Evolutionary conservation across 148 eudicot genomes (phyloP).

Genomic region (Persicaria tinctoria): DNA sequence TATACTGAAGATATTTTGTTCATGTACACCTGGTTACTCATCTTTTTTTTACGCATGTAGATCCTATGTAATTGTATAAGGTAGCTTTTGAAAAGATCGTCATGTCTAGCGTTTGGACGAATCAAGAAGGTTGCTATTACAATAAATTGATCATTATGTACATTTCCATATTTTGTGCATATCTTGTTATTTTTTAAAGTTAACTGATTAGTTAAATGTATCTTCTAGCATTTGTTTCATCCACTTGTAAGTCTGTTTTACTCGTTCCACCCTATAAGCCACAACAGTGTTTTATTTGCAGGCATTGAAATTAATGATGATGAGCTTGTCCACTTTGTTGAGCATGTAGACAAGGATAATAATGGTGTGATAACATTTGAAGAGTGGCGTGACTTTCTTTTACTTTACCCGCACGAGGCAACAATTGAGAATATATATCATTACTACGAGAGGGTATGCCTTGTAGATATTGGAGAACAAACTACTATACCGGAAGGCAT

Average conservation of each 20-base stretch:
- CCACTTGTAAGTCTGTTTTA: constrained; percentile 1
- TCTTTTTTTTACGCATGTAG: background rate
- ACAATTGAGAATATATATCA: constrained; percentile 85
- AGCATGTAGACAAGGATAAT: constrained; percentile 90
- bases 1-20: background rate
- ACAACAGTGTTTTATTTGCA: constrained; percentile 68
- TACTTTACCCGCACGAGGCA: constrained; percentile 89
- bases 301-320: constrained; percentile 87
- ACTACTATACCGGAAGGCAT: constrained; percentile 88
- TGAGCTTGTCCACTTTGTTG: constrained; percentile 91
- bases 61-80: background rate
- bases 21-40: background rate
- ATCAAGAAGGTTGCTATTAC: background rate
- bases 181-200: background rate
- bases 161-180: constrained; percentile 2
- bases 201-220: background rate
- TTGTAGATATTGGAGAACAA: constrained; percentile 95
- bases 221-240: background rate
- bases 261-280: constrained; percentile 74
- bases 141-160: background rate
- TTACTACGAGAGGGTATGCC: constrained; percentile 89
- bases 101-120: background rate
- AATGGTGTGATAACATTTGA: constrained; percentile 93
- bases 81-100: background rate
- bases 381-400: constrained; percentile 96